A percentile compares a stretch with the other conserved stretches of the same genome.
Conservation (phyloP, 2,329 filamentous ascomycete species). For the Exophiala sp. region DNA sequence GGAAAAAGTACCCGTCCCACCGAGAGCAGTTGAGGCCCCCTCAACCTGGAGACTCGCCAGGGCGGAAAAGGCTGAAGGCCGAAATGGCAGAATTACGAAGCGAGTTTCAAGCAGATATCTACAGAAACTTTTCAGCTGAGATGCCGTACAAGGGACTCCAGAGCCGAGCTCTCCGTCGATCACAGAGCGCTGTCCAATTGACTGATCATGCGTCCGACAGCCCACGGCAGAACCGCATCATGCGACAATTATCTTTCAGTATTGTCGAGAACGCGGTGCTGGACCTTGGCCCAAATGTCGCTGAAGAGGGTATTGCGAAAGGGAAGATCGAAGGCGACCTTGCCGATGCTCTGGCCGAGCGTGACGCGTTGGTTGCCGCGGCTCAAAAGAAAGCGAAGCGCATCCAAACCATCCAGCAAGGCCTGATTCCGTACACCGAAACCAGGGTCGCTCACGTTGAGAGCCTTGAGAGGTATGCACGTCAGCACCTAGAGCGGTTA, state of each 20-base stretch:
- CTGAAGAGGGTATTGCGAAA: conserved; percentile 14
- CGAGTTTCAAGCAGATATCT: conserved; percentile 22
- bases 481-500: conserved; percentile 59
- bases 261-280: conserved; percentile 43
- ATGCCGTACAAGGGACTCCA: conserved; percentile 21
- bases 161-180: conserved; percentile 23
- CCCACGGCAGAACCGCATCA: conserved; percentile 26
- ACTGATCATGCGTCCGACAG: conserved; percentile 11
- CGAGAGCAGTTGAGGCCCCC: conserved; percentile 21
- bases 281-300: conserved; percentile 30
- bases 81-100: conserved; percentile 23
- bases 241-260: conserved; percentile 44
- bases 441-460: conserved; percentile 40
- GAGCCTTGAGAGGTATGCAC: conserved; percentile 59
- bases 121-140: conserved; percentile 22
- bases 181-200: conserved; percentile 24
- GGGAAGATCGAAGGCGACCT: conserved; percentile 23
- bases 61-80: conserved; percentile 21
- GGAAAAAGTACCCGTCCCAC: conserved; percentile 17
- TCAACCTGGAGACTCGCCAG: conserved; percentile 22
- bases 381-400: conserved; percentile 36
- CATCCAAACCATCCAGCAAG: conserved; percentile 36
- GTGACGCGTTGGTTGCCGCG: conserved; percentile 37
- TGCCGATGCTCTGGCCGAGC: conserved; percentile 20
- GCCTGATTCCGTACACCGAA: conserved; percentile 41